A percentile compares a stretch with the other conserved stretches of the same genome.
phyloP scores from a whole-genome alignment of 306 rosid genomes.

The Aeschynomene evenia region DNA sequence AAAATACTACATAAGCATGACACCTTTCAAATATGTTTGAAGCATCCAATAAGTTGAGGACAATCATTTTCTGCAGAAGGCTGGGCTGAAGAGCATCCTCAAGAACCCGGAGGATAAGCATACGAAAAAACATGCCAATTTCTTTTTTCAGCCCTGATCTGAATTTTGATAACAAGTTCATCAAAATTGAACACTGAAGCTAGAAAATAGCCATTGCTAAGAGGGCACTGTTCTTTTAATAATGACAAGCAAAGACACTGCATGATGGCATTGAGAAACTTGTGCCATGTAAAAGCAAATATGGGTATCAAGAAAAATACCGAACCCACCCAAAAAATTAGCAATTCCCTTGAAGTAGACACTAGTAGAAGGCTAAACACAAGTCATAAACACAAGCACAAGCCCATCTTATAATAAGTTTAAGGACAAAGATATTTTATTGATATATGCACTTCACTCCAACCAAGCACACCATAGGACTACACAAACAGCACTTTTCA shows the following conservation, averaged over 20 bases:
- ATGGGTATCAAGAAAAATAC: conserved; percentile 10
- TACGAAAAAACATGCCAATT: conserved; percentile 95
- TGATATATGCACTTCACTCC: conserved; percentile 16
- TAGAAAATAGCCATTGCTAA: conserved; percentile 96
- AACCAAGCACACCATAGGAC: conserved; percentile 27
- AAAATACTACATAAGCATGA: conserved; percentile 39
- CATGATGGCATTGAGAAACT: conserved; percentile 88
- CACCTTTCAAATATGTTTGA: conserved; percentile 99
- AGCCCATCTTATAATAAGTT: conserved; percentile 6
- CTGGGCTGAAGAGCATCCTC: conserved; percentile 99
- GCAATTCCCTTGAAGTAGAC: not conserved
- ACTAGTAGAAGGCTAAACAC: not conserved
- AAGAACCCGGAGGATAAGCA: conserved; percentile 94
- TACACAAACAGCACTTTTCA: not conserved
- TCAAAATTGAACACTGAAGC: conserved; percentile 89
- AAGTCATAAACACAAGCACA: not conserved
- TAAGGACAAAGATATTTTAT: not conserved
- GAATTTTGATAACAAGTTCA: conserved; percentile 78
- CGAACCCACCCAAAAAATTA: not conserved
- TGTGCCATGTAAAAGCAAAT: conserved; percentile 47
- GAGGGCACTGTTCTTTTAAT: conserved; percentile 91
- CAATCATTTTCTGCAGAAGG: conserved; percentile 95
- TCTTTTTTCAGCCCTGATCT: conserved; percentile 93
- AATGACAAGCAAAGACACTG: conserved; percentile 93
- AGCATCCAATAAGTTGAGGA: conserved; percentile 88